Evolutionary conservation across 306 rosid species (phyloP).

Genomic region (Quercus cerris): DNA sequence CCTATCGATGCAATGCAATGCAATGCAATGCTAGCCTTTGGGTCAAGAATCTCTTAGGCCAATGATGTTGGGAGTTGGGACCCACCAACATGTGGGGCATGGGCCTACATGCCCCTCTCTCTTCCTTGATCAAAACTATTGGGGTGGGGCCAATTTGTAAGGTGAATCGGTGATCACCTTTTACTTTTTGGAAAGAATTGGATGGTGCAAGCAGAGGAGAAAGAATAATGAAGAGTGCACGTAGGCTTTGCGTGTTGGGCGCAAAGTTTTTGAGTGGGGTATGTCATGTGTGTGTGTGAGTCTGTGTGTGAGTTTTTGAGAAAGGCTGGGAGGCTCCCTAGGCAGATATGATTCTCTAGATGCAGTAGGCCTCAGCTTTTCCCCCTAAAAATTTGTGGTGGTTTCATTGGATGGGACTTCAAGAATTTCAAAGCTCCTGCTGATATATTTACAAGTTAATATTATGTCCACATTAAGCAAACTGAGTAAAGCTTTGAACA

Average conservation of each 20-base stretch:
- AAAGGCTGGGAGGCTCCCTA: conserved; percentile 32
- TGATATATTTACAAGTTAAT: not conserved
- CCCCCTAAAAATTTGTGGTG: conserved; percentile 39
- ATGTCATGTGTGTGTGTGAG: conserved; percentile 11
- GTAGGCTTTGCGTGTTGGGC: conserved; percentile 79
- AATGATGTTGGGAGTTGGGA: conserved; percentile 8
- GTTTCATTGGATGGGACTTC: conserved; percentile 25
- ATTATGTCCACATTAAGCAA: too few relatives aligned
- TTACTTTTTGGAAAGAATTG: conserved; percentile 18
- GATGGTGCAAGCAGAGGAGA: conserved; percentile 24
- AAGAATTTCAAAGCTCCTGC: conserved; percentile 30
- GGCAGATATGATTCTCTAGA: conserved; percentile 66
- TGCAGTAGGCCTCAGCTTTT: conserved; percentile 33
- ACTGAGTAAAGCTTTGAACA: too few relatives aligned
- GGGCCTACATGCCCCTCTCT: too few relatives aligned
- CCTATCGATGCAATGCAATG: not conserved
- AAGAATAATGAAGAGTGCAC: conserved; percentile 69
- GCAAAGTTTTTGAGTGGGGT: conserved; percentile 56
- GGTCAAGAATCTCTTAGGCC: conserved; percentile 27
- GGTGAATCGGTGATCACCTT: not conserved
- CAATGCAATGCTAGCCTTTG: conserved; percentile 22
- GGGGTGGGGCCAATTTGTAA: not conserved
- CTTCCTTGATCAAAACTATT: not conserved
- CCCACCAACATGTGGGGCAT: not conserved
- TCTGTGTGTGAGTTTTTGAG: conserved; percentile 15